Evolutionary conservation across 106 monocot species (phyloP).

Genomic region (Acorus calamus): DNA sequence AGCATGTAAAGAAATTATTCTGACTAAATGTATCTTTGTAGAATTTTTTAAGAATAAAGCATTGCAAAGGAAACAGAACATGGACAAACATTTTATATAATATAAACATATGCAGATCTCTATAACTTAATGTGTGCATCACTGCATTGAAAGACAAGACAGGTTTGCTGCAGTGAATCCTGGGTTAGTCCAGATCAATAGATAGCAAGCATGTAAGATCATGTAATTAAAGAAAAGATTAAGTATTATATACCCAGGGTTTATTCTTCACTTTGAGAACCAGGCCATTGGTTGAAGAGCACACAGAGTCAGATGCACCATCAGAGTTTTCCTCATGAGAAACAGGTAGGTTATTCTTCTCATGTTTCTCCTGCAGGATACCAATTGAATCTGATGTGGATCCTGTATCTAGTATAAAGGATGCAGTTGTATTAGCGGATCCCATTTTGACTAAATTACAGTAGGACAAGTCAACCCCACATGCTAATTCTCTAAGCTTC

Average conservation of each 20-base stretch:
- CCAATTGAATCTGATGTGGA: conserved; percentile 8
- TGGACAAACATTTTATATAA: too few relatives aligned
- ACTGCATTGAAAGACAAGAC: too few relatives aligned
- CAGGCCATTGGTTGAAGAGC: conserved; percentile 13
- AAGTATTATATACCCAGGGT: conserved; percentile 21
- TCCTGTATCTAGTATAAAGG: conserved; percentile 17
- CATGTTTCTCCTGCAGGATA: conserved; percentile 5
- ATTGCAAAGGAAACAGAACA: too few relatives aligned
- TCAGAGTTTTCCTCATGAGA: conserved; percentile 14
- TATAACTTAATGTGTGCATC: too few relatives aligned
- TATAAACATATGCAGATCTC: too few relatives aligned
- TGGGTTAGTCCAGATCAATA: too few relatives aligned
- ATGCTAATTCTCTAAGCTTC: conserved; percentile 70
- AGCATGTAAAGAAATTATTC: too few relatives aligned
- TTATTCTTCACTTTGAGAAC: conserved; percentile 11
- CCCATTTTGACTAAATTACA: conserved; percentile 15
- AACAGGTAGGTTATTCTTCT: conserved; percentile 7
- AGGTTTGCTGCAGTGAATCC: too few relatives aligned
- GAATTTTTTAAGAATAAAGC: too few relatives aligned
- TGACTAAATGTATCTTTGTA: too few relatives aligned
- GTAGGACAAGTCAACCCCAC: conserved; percentile 23
- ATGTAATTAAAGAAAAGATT: conserved; percentile 1
- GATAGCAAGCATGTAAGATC: too few relatives aligned
- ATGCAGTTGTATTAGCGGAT: conserved; percentile 8
- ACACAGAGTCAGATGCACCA: conserved; percentile 2